Percentiles rank a stretch among this genome's conserved stretches.
These are phyloP conservation scores for Striga asiatica DNA, from an alignment of 257 asterid genomes.

Conservation along the genomic window DNA sequence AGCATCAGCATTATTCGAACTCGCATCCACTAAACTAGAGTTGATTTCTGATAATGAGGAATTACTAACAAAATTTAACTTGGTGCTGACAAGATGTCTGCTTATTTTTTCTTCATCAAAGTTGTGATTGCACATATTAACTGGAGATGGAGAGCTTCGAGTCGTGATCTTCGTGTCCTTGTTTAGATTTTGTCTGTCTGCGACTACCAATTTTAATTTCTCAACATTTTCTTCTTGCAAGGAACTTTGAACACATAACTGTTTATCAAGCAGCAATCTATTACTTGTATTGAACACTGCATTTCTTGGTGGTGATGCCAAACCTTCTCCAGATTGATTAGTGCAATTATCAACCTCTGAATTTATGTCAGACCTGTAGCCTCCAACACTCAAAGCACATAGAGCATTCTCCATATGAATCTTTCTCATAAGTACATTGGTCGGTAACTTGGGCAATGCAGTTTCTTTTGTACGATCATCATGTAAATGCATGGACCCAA, in stretches of 20 bases:
- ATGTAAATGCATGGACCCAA: slow-evolving; percentile 19
- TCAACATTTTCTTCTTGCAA: slow-evolving; percentile 19
- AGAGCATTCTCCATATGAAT: slow-evolving; percentile 22
- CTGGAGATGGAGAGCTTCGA: slow-evolving; percentile 9
- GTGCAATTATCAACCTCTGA: slow-evolving; percentile 20
- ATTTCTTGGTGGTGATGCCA: slow-evolving; percentile 12
- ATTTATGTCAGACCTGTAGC: slow-evolving; percentile 15
- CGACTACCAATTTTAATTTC: slow-evolving; percentile 15
- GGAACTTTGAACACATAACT: slow-evolving; percentile 15
- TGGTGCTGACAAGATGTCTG: slow-evolving; percentile 12
- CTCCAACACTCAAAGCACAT: slow-evolving; percentile 15
- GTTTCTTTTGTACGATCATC: slow-evolving; percentile 18
- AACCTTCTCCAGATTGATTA: slow-evolving; percentile 11
- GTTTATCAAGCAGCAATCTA: slow-evolving; percentile 21
- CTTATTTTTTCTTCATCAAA: slow-evolving; percentile 8
- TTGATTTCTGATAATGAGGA: slow-evolving; percentile 18
- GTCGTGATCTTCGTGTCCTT: slow-evolving; percentile 14
- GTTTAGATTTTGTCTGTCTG: slow-evolving; percentile 18
- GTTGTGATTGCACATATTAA: slow-evolving; percentile 12
- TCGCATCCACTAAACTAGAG: slow-evolving; percentile 11
- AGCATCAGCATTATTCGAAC: slow-evolving; percentile 10
- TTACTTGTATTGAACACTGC: slow-evolving; percentile 20
- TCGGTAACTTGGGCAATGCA: slow-evolving; percentile 14
- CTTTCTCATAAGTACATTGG: slow-evolving; percentile 17
- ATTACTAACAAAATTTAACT: slow-evolving; percentile 13